Conservation (phyloP, 2,329 filamentous ascomycete genomes). For the Alternaria infectoria region DNA sequence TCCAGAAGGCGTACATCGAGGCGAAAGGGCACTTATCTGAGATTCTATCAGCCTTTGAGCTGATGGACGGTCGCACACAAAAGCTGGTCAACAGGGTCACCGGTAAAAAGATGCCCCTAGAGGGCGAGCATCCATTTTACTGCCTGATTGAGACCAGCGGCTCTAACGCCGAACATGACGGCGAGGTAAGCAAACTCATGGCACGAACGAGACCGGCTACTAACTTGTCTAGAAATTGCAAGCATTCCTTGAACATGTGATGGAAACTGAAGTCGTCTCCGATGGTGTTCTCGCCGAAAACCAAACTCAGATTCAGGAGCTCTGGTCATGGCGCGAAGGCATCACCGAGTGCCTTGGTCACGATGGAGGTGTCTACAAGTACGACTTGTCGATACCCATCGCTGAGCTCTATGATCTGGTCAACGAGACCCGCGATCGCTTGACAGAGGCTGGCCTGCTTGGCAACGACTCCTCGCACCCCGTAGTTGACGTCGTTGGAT, state of each 20-base stretch:
- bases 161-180: conserved; percentile 91
- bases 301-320: conserved; percentile 81
- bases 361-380: conserved; percentile 96
- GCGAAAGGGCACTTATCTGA: conserved; percentile 91
- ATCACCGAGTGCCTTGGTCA: conserved; percentile 89
- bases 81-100: conserved; percentile 67
- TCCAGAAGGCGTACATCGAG: conserved; percentile 82
- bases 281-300: conserved; percentile 94
- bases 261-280: conserved; percentile 82
- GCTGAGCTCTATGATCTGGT: conserved; percentile 86
- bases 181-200: conserved; percentile 52
- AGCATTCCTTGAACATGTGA: conserved; percentile 87
- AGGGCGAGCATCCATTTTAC: conserved; percentile 89
- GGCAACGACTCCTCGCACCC: conserved; percentile 75
- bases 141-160: conserved; percentile 96
- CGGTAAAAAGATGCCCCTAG: conserved; percentile 78
- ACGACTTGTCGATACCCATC: conserved; percentile 94
- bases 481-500: conserved; percentile 89
- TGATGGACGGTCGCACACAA: conserved; percentile 91
- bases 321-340: conserved; percentile 94
- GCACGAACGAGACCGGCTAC: background rate
- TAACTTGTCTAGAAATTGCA: conserved; percentile 74
- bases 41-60: conserved; percentile 95
- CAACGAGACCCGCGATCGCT: conserved; percentile 77
- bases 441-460: conserved; percentile 76